These are phyloP conservation scores for Hordeum marinum DNA, from an alignment of 176 grass and related monocot species.

Conservation along the genomic window DNA sequence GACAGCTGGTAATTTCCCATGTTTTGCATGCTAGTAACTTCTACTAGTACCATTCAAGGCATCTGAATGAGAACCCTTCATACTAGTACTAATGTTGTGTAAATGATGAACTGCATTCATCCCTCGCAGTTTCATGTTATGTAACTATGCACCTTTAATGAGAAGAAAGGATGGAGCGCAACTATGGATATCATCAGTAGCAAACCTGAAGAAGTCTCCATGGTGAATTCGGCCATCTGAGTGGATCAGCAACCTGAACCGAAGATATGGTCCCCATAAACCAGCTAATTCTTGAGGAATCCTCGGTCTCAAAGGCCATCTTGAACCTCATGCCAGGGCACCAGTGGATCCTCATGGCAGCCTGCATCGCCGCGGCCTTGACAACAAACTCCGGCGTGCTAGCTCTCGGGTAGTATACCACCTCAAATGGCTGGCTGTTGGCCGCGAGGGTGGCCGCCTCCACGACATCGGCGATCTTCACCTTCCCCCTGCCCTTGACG, in stretches of 20 bases:
- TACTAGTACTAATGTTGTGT: background rate
- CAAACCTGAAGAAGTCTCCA: slow-evolving; percentile 70
- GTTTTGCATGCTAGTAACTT: background rate
- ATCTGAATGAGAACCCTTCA: background rate
- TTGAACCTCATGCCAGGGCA: slow-evolving; percentile 71
- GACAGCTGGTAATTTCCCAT: background rate
- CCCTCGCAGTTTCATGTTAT: background rate
- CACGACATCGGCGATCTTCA: slow-evolving; percentile 36
- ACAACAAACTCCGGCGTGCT: slow-evolving; percentile 61
- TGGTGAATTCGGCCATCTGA: slow-evolving; percentile 54
- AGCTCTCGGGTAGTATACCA: slow-evolving; percentile 61
- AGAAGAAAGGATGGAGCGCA: background rate
- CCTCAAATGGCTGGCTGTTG: slow-evolving; percentile 47
- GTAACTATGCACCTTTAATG: background rate
- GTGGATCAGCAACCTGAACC: slow-evolving; percentile 50
- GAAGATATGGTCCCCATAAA: slow-evolving; percentile 68
- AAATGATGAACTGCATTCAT: background rate
- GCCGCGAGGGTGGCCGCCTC: slow-evolving; percentile 42
- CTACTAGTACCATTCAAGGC: background rate
- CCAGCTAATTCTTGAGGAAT: slow-evolving; percentile 77
- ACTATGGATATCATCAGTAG: background rate
- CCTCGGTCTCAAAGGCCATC: slow-evolving; percentile 75
- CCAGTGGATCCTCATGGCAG: slow-evolving; percentile 61
- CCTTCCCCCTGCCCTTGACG: slow-evolving; percentile 41
- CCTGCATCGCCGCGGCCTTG: slow-evolving; percentile 36